These are phyloP conservation scores for sorghum (Sorghum bicolor) DNA, from an alignment of 176 grass and related monocot species.

Conservation along the genomic window DNA sequence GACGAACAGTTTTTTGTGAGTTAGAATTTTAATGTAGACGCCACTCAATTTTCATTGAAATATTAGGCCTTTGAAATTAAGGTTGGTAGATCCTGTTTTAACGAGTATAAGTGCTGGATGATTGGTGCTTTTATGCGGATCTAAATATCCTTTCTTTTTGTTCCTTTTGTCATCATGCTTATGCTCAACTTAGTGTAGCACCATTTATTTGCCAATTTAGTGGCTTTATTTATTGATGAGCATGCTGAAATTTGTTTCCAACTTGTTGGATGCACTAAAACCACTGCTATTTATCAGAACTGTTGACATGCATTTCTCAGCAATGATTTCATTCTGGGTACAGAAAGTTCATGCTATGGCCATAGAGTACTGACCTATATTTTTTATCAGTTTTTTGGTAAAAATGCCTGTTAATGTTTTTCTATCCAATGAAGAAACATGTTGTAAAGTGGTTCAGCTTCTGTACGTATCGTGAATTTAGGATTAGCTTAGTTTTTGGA, in stretches of 20 bases:
- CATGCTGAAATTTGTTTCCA: not conserved
- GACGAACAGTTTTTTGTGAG: not conserved
- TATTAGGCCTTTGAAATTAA: not conserved
- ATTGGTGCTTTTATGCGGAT: not conserved
- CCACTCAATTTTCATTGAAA: too few relatives aligned
- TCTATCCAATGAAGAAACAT: not conserved
- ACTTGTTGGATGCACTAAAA: not conserved
- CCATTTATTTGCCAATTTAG: not conserved
- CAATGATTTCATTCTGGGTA: too few relatives aligned
- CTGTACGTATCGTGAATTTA: not conserved
- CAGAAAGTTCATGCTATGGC: not conserved
- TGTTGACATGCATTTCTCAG: not conserved
- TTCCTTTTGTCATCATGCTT: not conserved
- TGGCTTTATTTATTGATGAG: not conserved
- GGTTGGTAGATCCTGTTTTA: not conserved
- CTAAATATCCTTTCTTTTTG: not conserved
- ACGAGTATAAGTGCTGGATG: not conserved
- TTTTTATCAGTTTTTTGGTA: too few relatives aligned
- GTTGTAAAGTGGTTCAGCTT: not conserved
- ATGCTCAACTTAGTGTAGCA: not conserved
- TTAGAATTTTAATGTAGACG: not conserved
- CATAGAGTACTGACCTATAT: too few relatives aligned
- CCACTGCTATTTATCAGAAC: not conserved
- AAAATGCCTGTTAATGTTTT: not conserved
- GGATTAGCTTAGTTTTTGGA: not conserved